Conservation (phyloP, 139 green algal species). For the Bryopsis sp. region DNA sequence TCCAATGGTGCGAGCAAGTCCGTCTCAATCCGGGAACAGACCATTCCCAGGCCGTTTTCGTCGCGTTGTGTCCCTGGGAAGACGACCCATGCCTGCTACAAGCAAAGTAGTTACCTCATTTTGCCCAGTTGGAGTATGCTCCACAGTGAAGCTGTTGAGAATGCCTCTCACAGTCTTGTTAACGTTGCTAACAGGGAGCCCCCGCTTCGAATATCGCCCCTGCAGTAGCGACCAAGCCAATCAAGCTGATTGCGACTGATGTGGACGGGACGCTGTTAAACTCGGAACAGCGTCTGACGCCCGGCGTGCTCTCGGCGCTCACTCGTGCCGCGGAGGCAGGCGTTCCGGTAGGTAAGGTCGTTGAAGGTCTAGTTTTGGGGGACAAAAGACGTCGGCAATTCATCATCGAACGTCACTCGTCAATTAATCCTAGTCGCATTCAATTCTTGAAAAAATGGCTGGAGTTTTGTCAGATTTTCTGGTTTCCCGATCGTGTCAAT, state of each 20-base stretch:
- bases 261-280: constrained; percentile 78
- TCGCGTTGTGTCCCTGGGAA: too few relatives aligned
- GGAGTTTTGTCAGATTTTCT: background rate
- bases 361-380: background rate
- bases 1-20: too few relatives aligned
- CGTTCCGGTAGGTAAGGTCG: constrained; percentile 40
- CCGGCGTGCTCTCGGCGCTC: constrained; percentile 34
- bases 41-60: too few relatives aligned
- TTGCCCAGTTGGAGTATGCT: too few relatives aligned
- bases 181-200: too few relatives aligned
- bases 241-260: constrained; percentile 59
- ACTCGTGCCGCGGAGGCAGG: constrained; percentile 36
- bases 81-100: too few relatives aligned
- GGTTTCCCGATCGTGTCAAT: background rate
- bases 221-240: too few relatives aligned
- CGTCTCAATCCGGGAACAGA: too few relatives aligned
- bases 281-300: constrained; percentile 30
- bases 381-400: background rate
- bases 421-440: background rate
- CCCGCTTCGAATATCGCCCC: too few relatives aligned
- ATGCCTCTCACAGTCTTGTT: too few relatives aligned
- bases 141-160: too few relatives aligned
- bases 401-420: background rate
- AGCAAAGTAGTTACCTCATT: too few relatives aligned
- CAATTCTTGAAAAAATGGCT: background rate